These are phyloP conservation scores for Eucalyptus marginata DNA, from an alignment of 345 rosid genomes.

Conservation along the genomic window DNA sequence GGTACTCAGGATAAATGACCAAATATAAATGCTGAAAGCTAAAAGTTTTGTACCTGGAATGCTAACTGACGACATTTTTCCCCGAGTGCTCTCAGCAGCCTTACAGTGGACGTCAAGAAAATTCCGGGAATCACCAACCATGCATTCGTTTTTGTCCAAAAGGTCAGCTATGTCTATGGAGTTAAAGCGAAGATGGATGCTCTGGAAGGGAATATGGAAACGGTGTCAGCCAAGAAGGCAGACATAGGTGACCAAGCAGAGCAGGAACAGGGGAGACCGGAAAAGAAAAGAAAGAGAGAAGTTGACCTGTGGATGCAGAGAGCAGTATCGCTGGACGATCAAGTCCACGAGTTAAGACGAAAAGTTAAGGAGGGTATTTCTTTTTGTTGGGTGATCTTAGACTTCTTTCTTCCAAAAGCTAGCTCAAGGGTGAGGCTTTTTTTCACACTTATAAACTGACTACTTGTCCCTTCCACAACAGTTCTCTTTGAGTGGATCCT, in stretches of 20 bases:
- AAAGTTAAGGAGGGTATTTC: background rate
- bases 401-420: no score
- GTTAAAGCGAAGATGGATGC: background rate
- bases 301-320: background rate
- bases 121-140: background rate
- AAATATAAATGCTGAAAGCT: no score
- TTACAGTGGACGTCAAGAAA: background rate
- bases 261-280: background rate
- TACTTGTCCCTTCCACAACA: no score
- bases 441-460: no score
- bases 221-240: background rate
- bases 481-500: no score
- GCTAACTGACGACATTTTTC: background rate
- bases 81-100: background rate
- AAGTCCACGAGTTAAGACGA: background rate
- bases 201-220: background rate
- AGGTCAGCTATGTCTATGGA: background rate
- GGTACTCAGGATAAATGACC: no score
- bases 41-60: no score
- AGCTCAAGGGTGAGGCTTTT: fast-evolving
- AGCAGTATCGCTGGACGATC: background rate
- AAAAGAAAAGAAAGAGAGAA: background rate
- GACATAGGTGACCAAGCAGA: background rate
- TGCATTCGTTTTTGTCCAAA: background rate
- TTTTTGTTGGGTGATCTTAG: no score